A percentile compares a stretch with the other conserved stretches of the same genome.
These are phyloP conservation scores for Spencermartinsiella europaea DNA, from an alignment of 805 yeast species.

Conservation along the genomic window DNA sequence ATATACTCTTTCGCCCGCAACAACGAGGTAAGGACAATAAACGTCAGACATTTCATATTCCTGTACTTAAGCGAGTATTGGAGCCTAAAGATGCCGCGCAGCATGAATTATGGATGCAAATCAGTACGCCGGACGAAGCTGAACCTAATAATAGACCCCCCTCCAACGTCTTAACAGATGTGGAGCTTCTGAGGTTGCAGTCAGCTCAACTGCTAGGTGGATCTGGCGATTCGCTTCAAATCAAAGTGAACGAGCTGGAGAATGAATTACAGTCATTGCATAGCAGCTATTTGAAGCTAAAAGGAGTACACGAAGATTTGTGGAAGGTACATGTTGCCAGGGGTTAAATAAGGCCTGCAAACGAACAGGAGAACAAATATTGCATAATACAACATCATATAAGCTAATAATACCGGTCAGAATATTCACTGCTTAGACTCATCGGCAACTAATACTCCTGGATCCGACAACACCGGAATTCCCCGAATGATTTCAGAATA, in stretches of 20 bases:
- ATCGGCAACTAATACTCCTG: slow-evolving; percentile 18
- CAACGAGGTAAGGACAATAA: slow-evolving; percentile 6
- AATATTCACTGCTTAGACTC: slow-evolving; percentile 11
- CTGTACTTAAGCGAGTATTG: slow-evolving; percentile 25
- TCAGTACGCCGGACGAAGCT: slow-evolving; percentile 1
- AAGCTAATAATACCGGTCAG: too few species aligned
- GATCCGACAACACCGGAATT: slow-evolving; percentile 7
- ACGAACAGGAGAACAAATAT: too few species aligned
- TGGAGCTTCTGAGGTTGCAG: neutral
- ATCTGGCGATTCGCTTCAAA: slow-evolving; percentile 12
- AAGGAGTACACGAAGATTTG: slow-evolving; percentile 21
- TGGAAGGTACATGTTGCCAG: slow-evolving; percentile 17
- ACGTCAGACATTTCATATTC: slow-evolving; percentile 19
- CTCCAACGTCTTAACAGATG: slow-evolving; percentile 2
- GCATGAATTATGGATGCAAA: slow-evolving; percentile 20
- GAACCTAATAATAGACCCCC: too few species aligned
- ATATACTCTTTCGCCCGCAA: slow-evolving; percentile 8
- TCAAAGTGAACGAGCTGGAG: slow-evolving; percentile 16
- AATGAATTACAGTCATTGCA: slow-evolving; percentile 17
- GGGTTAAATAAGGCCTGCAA: neutral
- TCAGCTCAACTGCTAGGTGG: slow-evolving; percentile 1
- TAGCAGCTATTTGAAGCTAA: slow-evolving; percentile 15
- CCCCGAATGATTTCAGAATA: slow-evolving; percentile 17
- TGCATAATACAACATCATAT: too few species aligned
- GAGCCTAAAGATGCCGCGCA: slow-evolving; percentile 12